A percentile compares a stretch with the other conserved stretches of the same genome.
These are phyloP conservation scores for Kwoniella dejecticola DNA, from an alignment of 768 basidiomycete species.

Conservation along the genomic window DNA sequence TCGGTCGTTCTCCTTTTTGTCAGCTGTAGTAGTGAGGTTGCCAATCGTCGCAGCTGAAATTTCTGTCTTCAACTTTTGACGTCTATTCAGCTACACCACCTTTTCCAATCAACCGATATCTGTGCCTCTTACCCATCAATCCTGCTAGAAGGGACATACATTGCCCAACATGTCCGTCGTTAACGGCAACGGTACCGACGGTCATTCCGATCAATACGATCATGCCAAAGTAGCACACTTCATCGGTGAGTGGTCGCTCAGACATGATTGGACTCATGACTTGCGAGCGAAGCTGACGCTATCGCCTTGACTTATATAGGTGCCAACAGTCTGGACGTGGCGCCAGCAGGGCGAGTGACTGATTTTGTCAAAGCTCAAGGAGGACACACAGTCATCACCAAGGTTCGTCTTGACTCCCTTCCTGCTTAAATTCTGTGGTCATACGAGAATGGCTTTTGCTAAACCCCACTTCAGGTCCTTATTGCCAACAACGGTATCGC, in stretches of 20 bases:
- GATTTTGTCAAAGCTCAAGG: constrained; percentile 90
- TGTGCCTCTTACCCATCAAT: too few relatives aligned
- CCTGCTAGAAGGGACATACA: neutral
- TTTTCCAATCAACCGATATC: neutral
- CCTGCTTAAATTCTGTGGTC: neutral
- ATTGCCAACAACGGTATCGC: constrained; percentile 99
- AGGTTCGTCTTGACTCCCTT: constrained; percentile 63
- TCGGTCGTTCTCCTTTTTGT: neutral
- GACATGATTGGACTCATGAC: neutral
- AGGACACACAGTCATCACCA: constrained; percentile 98
- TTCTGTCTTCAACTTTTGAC: neutral
- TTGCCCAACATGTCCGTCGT: constrained; percentile 17
- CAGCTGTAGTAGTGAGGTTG: neutral
- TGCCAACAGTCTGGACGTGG: constrained; percentile 86
- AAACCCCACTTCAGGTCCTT: constrained; percentile 67
- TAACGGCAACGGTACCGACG: constrained; percentile 27
- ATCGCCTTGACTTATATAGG: constrained; percentile 61
- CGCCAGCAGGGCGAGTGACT: constrained; percentile 72
- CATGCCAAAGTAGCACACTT: constrained; percentile 67
- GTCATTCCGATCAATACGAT: constrained; percentile 55
- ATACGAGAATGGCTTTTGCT: neutral
- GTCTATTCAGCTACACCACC: neutral
- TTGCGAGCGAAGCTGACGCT: constrained; percentile 1
- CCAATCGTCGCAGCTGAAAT: neutral
- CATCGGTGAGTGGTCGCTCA: constrained; percentile 59